Conservation (phyloP, 345 rosid species). For the Rhodamnia rubescens region DNA sequence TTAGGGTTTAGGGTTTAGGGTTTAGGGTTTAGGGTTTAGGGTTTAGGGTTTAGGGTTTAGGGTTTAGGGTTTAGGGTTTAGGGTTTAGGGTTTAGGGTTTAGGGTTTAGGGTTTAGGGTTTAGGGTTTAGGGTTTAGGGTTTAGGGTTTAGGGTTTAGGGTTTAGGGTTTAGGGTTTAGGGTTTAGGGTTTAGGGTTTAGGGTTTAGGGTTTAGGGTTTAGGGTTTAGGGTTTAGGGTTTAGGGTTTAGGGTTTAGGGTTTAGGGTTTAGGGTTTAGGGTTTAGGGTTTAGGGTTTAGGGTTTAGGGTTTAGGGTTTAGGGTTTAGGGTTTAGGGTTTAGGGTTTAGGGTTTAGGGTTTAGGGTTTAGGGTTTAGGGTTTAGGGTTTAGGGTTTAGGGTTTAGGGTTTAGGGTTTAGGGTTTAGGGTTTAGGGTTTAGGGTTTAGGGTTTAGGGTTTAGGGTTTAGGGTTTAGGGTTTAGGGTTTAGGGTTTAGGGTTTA, state of each 20-base stretch:
- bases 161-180: not conserved
- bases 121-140: slow-evolving; percentile 3
- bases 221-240: slow-evolving; percentile 3
- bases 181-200: not conserved
- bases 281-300: not conserved
- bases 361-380: not conserved
- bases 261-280: not conserved
- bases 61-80: slow-evolving; percentile 1
- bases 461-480: slow-evolving; percentile 1
- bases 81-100: slow-evolving; percentile 3
- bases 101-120: slow-evolving; percentile 4
- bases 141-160: slow-evolving; percentile 1
- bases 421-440: not conserved
- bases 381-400: slow-evolving; percentile 1
- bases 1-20: not conserved
- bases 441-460: slow-evolving; percentile 1
- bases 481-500: slow-evolving; percentile 1
- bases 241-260: not conserved
- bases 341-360: slow-evolving; percentile 3
- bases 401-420: not conserved
- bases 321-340: slow-evolving; percentile 3
- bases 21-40: not conserved
- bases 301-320: slow-evolving; percentile 5
- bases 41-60: not conserved
- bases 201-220: not conserved